Percentiles rank a stretch among this genome's conserved stretches.
Conservation (phyloP, 805 yeast species). For the Grigorovia humatica region DNA sequence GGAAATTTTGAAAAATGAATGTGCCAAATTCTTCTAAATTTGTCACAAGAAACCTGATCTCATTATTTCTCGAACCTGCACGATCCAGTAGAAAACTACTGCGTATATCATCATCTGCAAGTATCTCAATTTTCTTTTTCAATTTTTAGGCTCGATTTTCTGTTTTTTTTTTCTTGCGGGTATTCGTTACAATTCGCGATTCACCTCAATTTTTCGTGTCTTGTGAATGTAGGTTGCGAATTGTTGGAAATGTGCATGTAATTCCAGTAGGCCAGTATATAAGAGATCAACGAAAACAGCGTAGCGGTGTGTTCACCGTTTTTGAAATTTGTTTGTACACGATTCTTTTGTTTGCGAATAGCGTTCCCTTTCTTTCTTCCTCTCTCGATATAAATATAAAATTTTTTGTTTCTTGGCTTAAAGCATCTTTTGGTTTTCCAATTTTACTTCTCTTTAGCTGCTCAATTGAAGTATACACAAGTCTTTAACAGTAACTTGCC, state of each 20-base stretch:
- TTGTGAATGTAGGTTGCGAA: background rate
- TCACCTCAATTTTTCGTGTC: background rate
- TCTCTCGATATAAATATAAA: background rate
- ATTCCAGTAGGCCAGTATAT: too few relatives aligned
- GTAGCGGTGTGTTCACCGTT: background rate
- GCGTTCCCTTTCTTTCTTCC: background rate
- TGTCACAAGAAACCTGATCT: too few relatives aligned
- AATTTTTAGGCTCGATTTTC: background rate
- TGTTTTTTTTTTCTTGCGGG: background rate
- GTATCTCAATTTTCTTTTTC: background rate
- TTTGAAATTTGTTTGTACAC: background rate
- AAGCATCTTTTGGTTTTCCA: background rate
- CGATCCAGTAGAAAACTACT: too few relatives aligned
- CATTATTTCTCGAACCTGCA: too few relatives aligned
- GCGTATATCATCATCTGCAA: background rate
- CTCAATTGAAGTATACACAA: too few relatives aligned
- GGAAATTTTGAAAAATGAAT: constrained; percentile 3
- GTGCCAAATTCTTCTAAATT: background rate
- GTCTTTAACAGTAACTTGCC: too few relatives aligned
- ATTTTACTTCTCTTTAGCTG: too few relatives aligned
- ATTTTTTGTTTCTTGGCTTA: background rate
- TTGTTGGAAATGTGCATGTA: background rate
- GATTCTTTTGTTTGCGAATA: background rate
- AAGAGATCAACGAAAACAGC: background rate
- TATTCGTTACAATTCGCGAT: background rate